These are phyloP conservation scores for Sporothrix schenckii DNA, from an alignment of 2,329 filamentous ascomycete genomes.

Conservation along the genomic window DNA sequence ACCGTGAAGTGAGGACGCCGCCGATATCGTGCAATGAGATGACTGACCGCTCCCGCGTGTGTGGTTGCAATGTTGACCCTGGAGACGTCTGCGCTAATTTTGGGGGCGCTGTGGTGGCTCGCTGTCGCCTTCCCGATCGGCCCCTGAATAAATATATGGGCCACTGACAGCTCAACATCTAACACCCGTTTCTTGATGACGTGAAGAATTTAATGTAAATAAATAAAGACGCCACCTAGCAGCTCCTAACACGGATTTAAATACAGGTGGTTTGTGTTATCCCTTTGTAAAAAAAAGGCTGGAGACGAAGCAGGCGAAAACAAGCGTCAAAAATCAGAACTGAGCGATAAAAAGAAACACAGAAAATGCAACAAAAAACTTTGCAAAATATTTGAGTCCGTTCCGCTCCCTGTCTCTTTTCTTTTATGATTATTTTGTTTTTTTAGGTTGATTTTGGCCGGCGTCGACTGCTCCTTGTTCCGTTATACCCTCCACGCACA, in stretches of 20 bases:
- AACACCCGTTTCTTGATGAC: not conserved
- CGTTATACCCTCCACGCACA: too few species aligned
- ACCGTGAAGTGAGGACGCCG: not conserved
- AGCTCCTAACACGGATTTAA: conserved; percentile 16
- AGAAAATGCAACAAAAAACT: conserved; percentile 24
- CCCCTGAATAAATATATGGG: not conserved
- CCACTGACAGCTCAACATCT: not conserved
- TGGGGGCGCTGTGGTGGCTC: not conserved
- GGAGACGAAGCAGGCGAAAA: not conserved
- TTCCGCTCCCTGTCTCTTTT: conserved; percentile 10
- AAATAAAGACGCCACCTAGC: not conserved
- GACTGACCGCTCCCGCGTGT: not conserved
- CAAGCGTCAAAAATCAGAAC: not conserved
- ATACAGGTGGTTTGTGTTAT: conserved; percentile 17
- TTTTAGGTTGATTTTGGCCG: not conserved
- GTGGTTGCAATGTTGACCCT: not conserved
- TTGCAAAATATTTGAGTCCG: conserved; percentile 3
- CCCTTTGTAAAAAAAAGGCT: not conserved
- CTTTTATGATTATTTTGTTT: conserved; percentile 24
- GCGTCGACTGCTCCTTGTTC: not conserved
- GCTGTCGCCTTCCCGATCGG: not conserved
- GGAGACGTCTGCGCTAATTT: conserved; percentile 14
- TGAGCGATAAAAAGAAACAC: conserved; percentile 13
- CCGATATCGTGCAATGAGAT: conserved; percentile 17
- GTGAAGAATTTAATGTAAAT: not conserved